Evolutionary conservation across 106 monocot genomes (phyloP), one percentile per base, ranked within the genome.

Genomic region (Acorus gramineus): DNA sequence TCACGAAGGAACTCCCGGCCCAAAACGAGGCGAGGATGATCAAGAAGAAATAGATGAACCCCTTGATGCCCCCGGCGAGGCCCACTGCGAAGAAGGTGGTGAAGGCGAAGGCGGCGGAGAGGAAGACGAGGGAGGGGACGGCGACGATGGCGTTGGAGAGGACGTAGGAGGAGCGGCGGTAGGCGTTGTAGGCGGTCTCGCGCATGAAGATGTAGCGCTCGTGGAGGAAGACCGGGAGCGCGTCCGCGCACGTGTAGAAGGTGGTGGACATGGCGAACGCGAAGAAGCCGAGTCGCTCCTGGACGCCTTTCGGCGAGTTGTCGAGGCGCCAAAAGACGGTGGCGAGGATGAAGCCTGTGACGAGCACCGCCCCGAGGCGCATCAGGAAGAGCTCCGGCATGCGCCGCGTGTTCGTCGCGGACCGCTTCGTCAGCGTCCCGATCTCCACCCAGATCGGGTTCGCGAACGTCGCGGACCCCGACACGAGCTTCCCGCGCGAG

Each of bases 251-350:
- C 10, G 89, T 84, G 89, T 84, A 94, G 76, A 81, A 94, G 69
- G 84, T 90, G 64, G 89, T 86, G 14, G 94, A 90, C 89, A 89
- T 94, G 49, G 81, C 89, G 55, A 89, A 84, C 51, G 94, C 94
- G 61, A 94, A 86, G 89, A 94, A 94, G 11, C 94, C 94, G 4
- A 94, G 77, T 8, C 94, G 71, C 65, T 94, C 94, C 64, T 84
- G 75, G n/a, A 80, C 80, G 3, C 93, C 93, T 61, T 84, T 94
- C 44, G 94, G 94, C 2, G 93, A 80, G 56, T 71, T 70, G 57
- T 94, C 94, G 45, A 94, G 86, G 6, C 76, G 73, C 94, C 94
- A 86, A 75, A 94, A 94, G 68, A 94, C 86, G 52, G 94, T 94
- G 28, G 86, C 93, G 4, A 93, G 83, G 74, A 93, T 79, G 77